These are phyloP conservation scores for Schizochytrium sp. DNA, from an alignment of 108 stramenopile species.

Conservation along the genomic window DNA sequence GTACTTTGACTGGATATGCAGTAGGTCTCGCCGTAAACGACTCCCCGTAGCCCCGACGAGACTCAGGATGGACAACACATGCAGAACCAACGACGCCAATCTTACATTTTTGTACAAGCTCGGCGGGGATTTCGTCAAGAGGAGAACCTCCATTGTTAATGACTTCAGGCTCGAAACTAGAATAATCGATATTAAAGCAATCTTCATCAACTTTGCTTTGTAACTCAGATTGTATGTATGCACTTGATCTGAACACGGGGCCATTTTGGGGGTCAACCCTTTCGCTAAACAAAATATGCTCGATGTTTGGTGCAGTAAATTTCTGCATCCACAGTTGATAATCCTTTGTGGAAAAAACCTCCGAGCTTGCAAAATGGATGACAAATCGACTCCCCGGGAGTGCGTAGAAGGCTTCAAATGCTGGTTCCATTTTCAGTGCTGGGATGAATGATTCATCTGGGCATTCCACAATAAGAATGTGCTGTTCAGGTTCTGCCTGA, in stretches of 20 bases:
- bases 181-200: neutral
- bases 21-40: neutral
- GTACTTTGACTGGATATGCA: too few relatives aligned
- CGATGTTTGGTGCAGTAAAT: conserved; percentile 63
- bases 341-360: conserved; percentile 65
- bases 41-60: neutral
- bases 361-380: conserved; percentile 78
- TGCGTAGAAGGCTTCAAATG: neutral
- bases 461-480: conserved; percentile 80
- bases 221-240: neutral
- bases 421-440: neutral
- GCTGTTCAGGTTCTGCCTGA: conserved; percentile 77
- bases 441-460: conserved; percentile 67
- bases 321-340: conserved; percentile 75
- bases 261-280: neutral
- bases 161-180: neutral
- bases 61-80: neutral
- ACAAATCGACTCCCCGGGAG: conserved; percentile 63
- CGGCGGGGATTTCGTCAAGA: neutral
- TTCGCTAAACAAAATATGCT: conserved; percentile 1
- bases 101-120: neutral
- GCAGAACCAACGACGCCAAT: neutral
- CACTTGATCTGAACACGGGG: neutral
- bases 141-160: neutral
- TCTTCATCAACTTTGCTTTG: neutral